These are phyloP conservation scores for Gynandropsis gynandra DNA, from an alignment of 345 rosid genomes.

Conservation along the genomic window DNA sequence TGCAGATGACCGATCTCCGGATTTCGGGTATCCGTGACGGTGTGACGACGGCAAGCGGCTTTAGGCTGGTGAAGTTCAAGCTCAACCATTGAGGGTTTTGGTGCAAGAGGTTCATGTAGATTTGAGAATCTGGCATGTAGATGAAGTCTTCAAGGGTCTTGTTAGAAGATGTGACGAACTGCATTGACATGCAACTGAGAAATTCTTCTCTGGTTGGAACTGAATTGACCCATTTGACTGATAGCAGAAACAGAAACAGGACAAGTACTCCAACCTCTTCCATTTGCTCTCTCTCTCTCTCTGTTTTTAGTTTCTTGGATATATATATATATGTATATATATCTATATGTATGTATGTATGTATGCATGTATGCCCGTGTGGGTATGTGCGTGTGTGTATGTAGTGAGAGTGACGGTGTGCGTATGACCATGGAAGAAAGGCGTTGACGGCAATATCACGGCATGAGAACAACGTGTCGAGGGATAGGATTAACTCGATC, in stretches of 20 bases:
- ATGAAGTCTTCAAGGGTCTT: neutral
- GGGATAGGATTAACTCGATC: too few relatives aligned
- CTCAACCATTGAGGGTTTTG: conserved; percentile 14
- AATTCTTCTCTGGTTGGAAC: conserved; percentile 24
- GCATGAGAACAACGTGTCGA: too few relatives aligned
- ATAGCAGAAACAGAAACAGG: conserved; percentile 14
- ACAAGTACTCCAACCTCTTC: conserved; percentile 11
- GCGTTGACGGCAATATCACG: too few relatives aligned
- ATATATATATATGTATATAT: too few relatives aligned
- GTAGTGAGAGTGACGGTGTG: too few relatives aligned
- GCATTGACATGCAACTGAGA: conserved; percentile 16
- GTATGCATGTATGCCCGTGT: too few relatives aligned
- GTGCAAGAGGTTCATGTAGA: conserved; percentile 9
- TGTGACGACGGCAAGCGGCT: conserved; percentile 38
- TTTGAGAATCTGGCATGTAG: neutral
- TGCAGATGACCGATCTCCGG: conserved; percentile 37
- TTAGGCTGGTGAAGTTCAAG: conserved; percentile 27
- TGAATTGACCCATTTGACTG: conserved; percentile 1
- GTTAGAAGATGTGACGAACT: neutral
- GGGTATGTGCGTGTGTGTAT: too few relatives aligned
- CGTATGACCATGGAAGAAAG: too few relatives aligned
- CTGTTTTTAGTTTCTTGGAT: conserved; percentile 21
- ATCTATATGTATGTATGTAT: too few relatives aligned
- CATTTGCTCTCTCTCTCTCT: neutral
- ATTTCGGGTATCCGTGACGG: conserved; percentile 38